Base-by-base conservation (phyloP, 768 basidiomycete genomes). In the Suillus brevipes region DNA sequence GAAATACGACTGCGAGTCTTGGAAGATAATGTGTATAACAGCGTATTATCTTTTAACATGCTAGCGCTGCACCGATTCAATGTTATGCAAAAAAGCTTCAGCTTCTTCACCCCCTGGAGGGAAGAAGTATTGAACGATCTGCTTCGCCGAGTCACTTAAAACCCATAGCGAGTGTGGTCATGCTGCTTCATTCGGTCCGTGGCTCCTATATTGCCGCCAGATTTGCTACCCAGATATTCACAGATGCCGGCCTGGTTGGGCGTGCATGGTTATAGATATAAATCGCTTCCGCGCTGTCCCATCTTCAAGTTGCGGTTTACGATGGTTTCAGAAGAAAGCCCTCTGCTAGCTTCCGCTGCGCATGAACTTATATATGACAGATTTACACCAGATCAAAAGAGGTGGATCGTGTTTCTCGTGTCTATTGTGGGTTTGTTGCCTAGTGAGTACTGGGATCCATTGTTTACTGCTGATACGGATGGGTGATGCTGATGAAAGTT, bases 371-470 rank as follows among this genome's bases (percentile, higher is more conserved):
- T 88, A 0, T 92, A 90, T 70, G 71, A 83, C 36, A 82, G 86
- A n/a, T 92, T 92, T 76, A 81, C 81, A 3, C 70, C 68, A 4
- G 9, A 69, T 36, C 78, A 79, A 68, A 93, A 91, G 73, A 73
- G 75, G 23, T 53, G 73, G 6, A 87, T 93, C 50, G 74, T 88
- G 6, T 77, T 79, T 0, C 78, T 91, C 36, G 84, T 88, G 0
- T 85, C 89, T 5, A 82, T 82, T 66, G 83, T 83, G 50, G 90
- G 87, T 6, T 76, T 92, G 28, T 74, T 92, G 60, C 87, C 87
- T 28, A 79, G 91, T 92, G 69, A 57, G 84, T 67, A 42, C 70
- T 16, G 47, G 45, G 2, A 18, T 42, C 23, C 28, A 37, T 49
- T 43, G 45, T 42, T 59, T 7, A 55, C 57, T 16, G n/a, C 38